Evolutionary conservation across 2,329 filamentous ascomycete genomes (phyloP).

Genomic region (Sclerotinia nivalis): DNA sequence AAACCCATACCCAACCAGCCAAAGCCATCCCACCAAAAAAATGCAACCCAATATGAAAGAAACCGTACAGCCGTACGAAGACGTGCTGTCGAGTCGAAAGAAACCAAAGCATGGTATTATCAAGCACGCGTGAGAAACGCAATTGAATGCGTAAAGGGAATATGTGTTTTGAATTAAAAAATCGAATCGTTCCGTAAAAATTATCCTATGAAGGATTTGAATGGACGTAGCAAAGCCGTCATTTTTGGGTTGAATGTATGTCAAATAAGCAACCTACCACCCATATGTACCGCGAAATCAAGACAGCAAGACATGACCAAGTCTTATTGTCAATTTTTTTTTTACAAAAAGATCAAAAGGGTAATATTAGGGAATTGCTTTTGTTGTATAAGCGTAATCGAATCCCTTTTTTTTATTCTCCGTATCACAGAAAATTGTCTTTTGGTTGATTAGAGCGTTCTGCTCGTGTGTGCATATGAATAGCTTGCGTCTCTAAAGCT

Average conservation of each 20-base stretch:
- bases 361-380: not conserved
- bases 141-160: not conserved
- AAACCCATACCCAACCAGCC: constrained; percentile 1
- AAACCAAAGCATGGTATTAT: constrained; percentile 3
- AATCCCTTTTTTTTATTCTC: not conserved
- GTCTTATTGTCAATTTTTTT: not conserved
- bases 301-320: constrained; percentile 5
- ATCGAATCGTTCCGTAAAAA: not conserved
- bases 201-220: not conserved
- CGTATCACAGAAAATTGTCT: not conserved
- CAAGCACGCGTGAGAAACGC: not conserved
- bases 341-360: not conserved
- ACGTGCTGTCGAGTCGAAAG: not conserved
- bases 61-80: not conserved
- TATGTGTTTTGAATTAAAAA: not conserved
- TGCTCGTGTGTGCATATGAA: constrained; percentile 10
- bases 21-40: not conserved
- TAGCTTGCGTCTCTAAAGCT: constrained; percentile 17
- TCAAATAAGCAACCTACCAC: not conserved
- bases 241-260: not conserved
- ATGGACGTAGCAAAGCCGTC: not conserved
- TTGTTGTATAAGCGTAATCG: not conserved
- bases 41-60: not conserved
- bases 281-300: constrained; percentile 7
- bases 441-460: constrained; percentile 5